Conservation (phyloP, 176 grass and related monocot genomes). For the Oryza meyeriana region DNA sequence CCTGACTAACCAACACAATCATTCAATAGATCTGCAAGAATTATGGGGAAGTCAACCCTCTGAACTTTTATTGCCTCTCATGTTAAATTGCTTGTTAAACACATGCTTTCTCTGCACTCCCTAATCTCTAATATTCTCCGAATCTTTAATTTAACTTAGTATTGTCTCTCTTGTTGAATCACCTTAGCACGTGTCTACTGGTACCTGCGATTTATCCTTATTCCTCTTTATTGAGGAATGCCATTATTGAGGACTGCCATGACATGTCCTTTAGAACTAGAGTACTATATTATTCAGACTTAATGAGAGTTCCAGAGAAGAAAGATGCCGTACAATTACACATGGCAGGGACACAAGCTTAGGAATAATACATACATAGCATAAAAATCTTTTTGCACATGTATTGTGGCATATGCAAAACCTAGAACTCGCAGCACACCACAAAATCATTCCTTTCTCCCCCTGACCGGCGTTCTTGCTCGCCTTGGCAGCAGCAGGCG, state of each 20-base stretch:
- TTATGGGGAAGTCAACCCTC: neutral
- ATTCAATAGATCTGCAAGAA: conserved; percentile 14
- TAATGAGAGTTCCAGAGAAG: neutral
- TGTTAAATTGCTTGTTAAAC: neutral
- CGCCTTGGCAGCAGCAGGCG: conserved; percentile 37
- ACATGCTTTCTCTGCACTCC: neutral
- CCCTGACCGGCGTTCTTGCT: neutral
- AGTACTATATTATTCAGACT: neutral
- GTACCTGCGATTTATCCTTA: neutral
- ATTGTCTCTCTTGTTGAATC: neutral
- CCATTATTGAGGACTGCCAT: no score
- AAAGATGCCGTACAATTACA: conserved; percentile 3
- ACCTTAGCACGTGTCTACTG: neutral
- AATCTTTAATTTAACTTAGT: neutral
- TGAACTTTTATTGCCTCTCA: neutral
- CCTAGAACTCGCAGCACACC: neutral
- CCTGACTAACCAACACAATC: neutral
- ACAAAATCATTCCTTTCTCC: neutral
- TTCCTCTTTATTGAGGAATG: neutral
- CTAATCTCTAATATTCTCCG: neutral
- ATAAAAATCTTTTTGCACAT: conserved; percentile 17
- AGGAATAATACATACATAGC: neutral
- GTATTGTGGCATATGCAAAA: conserved; percentile 1
- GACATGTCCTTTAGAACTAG: neutral
- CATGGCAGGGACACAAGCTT: neutral